Evolutionary conservation across 192 early-diverging fungal species (phyloP).

Genomic region (Umbelopsis isabellina): DNA sequence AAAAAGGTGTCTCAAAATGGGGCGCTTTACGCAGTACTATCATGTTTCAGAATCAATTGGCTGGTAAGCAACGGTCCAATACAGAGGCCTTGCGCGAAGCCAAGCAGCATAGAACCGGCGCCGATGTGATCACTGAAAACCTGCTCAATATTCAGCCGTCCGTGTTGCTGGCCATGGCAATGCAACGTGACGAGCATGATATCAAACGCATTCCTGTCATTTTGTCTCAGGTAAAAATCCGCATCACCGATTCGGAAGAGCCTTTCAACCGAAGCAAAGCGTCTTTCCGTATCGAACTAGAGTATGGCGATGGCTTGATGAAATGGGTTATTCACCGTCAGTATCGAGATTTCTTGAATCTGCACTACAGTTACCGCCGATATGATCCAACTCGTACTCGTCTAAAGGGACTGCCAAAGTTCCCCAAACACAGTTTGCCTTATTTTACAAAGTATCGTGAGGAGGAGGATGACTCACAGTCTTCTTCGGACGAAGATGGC

Average conservation of each 20-base stretch:
- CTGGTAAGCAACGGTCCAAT: not conserved
- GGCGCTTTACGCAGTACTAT: not conserved
- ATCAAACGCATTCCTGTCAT: slow-evolving; percentile 28
- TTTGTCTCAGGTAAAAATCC: slow-evolving; percentile 9
- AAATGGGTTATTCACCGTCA: slow-evolving; percentile 33
- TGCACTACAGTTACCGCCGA: slow-evolving; percentile 33
- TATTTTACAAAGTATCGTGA: not conserved
- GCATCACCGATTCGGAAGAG: slow-evolving; percentile 22
- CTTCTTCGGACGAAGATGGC: not conserved
- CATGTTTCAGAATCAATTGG: not conserved
- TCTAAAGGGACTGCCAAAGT: slow-evolving; percentile 28
- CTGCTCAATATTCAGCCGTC: slow-evolving; percentile 23
- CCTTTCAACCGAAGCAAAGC: not conserved
- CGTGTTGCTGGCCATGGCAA: slow-evolving; percentile 14
- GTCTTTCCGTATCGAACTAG: slow-evolving; percentile 12
- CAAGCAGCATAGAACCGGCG: not conserved
- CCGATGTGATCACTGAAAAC: slow-evolving; percentile 15
- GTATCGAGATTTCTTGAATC: slow-evolving; percentile 37
- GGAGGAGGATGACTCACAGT: not conserved
- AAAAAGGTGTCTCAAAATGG: not conserved
- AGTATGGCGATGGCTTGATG: slow-evolving; percentile 19
- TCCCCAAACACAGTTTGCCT: slow-evolving; percentile 19
- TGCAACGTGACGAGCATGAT: slow-evolving; percentile 29
- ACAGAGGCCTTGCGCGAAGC: slow-evolving; percentile 1
- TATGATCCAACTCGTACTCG: slow-evolving; percentile 6